Evolutionary conservation across 805 yeast species (phyloP).

Genomic region (Hanseniaspora nectarophila): DNA sequence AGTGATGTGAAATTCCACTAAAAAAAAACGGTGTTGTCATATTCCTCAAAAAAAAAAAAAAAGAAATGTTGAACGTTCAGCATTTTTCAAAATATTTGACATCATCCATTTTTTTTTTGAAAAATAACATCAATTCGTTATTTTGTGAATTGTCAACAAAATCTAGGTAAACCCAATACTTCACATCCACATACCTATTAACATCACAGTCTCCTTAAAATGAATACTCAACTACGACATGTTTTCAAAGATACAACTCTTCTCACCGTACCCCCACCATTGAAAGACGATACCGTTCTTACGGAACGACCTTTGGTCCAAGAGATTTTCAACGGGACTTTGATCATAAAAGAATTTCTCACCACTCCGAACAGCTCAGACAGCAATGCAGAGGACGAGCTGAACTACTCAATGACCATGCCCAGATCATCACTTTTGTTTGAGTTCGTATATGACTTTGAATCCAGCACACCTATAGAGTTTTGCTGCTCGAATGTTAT

Average conservation of each 20-base stretch:
- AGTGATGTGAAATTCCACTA: too few relatives aligned
- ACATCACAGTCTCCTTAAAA: not conserved
- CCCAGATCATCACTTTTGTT: slow-evolving; percentile 9
- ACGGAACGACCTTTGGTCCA: not conserved
- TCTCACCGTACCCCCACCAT: slow-evolving; percentile 8
- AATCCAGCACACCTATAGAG: not conserved
- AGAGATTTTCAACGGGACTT: slow-evolving; percentile 7
- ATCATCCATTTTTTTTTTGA: too few relatives aligned
- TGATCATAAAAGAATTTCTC: slow-evolving; percentile 2
- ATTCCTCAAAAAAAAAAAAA: too few relatives aligned
- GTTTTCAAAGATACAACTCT: not conserved
- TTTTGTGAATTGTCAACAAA: too few relatives aligned
- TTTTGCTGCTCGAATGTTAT: slow-evolving; percentile 5
- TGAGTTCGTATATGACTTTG: slow-evolving; percentile 8
- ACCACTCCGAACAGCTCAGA: not conserved
- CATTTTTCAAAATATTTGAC: too few relatives aligned
- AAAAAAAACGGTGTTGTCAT: too few relatives aligned
- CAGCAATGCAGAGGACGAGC: not conserved
- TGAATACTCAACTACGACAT: slow-evolving; percentile 12
- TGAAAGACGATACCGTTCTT: slow-evolving; percentile 2
- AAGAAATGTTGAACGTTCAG: too few relatives aligned
- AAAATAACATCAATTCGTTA: too few relatives aligned
- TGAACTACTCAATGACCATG: not conserved
- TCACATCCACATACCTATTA: too few relatives aligned
- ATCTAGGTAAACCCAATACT: too few relatives aligned